These are phyloP conservation scores for Micractinium conductrix DNA, from an alignment of 139 green algal genomes.

Conservation along the genomic window DNA sequence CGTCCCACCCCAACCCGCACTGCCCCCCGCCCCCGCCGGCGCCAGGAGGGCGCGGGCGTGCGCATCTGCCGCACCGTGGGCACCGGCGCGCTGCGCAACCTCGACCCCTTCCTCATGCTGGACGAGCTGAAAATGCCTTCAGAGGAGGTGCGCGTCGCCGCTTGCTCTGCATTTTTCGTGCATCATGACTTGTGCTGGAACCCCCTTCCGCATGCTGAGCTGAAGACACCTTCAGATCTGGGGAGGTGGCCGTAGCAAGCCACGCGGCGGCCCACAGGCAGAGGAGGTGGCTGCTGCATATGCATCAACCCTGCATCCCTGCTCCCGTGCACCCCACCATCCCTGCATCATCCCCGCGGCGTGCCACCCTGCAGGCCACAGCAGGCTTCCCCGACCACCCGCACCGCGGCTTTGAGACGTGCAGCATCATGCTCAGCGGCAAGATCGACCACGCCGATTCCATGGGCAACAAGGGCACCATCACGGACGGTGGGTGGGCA, in stretches of 20 bases:
- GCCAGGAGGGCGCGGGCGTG: constrained; percentile 87
- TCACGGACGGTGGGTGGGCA: constrained; percentile 47
- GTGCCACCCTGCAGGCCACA: neutral
- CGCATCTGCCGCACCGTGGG: constrained; percentile 84
- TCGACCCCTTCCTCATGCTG: constrained; percentile 88
- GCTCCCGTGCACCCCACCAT: neutral
- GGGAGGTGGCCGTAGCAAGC: no score
- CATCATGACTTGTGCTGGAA: no score
- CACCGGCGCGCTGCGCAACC: constrained; percentile 67
- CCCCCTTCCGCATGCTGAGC: no score
- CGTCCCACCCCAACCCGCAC: no score
- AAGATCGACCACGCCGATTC: constrained; percentile 87
- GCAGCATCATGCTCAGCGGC: constrained; percentile 91
- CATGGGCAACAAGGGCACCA: constrained; percentile 85
- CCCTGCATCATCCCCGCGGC: constrained; percentile 48
- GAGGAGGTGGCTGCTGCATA: no score
- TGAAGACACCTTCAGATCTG: no score
- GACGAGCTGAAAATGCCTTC: constrained; percentile 76
- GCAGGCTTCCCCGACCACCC: constrained; percentile 91
- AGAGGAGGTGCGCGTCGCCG: neutral
- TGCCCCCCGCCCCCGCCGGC: no score
- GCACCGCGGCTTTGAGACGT: constrained; percentile 88
- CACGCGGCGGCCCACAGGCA: no score
- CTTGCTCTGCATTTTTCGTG: neutral
- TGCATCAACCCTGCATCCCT: neutral